A percentile compares a stretch with the other conserved stretches of the same genome.
phyloP scores from a whole-genome alignment of 1,284 basidiomycete species.

The Ustilago esculenta region DNA sequence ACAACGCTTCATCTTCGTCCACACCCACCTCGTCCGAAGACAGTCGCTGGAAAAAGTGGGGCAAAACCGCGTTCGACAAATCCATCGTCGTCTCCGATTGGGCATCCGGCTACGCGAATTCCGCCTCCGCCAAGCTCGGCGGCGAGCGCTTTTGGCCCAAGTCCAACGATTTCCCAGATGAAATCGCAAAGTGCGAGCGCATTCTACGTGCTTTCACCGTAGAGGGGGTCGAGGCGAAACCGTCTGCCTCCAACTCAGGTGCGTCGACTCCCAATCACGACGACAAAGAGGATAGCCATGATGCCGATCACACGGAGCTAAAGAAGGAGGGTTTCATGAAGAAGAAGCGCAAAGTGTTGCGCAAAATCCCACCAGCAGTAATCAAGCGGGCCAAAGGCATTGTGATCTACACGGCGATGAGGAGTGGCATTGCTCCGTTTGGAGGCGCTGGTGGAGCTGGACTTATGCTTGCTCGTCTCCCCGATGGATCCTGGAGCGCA shows the following conservation, averaged over 20 bases:
- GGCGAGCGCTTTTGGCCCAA: constrained; percentile 71
- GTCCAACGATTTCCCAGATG: constrained; percentile 70
- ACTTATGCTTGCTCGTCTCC: constrained; percentile 56
- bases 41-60: constrained; percentile 48
- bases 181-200: constrained; percentile 71
- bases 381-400: constrained; percentile 68
- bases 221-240: constrained; percentile 58
- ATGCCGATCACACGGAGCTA: constrained; percentile 42
- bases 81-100: constrained; percentile 60
- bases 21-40: constrained; percentile 12
- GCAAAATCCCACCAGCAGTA: constrained; percentile 71
- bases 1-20: constrained; percentile 3
- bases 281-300: constrained; percentile 54
- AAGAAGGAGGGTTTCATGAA: constrained; percentile 59
- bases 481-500: constrained; percentile 69
- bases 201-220: constrained; percentile 68
- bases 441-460: constrained; percentile 71
- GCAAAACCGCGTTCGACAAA: constrained; percentile 51
- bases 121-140: constrained; percentile 66
- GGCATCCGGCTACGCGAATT: constrained; percentile 62
- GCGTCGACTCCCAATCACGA: constrained; percentile 20
- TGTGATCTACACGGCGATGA: constrained; percentile 71
- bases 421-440: constrained; percentile 70
- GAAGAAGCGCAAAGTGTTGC: constrained; percentile 68
- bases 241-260: background rate